phyloP scores from a whole-genome alignment of 108 stramenopile genomes.

The Fragilariopsis cylindrus region DNA sequence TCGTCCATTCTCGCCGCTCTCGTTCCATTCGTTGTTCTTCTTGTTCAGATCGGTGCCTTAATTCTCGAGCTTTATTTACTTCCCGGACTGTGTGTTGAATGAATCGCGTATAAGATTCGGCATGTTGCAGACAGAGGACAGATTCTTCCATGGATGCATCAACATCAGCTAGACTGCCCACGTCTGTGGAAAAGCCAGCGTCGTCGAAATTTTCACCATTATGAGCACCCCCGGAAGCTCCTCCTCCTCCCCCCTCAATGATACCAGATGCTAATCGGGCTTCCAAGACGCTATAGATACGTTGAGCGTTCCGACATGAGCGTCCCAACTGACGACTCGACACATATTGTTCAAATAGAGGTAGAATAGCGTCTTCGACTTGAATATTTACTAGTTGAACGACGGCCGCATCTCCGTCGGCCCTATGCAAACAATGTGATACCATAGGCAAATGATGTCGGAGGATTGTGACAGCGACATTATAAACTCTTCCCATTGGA shows the following conservation, averaged over 20 bases:
- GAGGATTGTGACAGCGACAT: conserved; percentile 71
- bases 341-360: conserved; percentile 58
- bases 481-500: conserved; percentile 77
- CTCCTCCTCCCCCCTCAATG: conserved; percentile 8
- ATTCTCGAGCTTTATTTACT: conserved; percentile 69
- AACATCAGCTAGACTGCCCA: conserved; percentile 81
- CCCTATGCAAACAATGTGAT: conserved; percentile 68
- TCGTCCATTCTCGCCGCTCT: conserved; percentile 46
- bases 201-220: conserved; percentile 36
- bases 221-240: conserved; percentile 6
- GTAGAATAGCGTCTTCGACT: conserved; percentile 65
- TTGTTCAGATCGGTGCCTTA: conserved; percentile 53
- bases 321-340: conserved; percentile 43
- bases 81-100: conserved; percentile 78
- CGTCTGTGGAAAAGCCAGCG: conserved; percentile 63
- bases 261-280: conserved; percentile 40
- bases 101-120: conserved; percentile 91
- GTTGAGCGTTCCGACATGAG: conserved; percentile 54
- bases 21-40: conserved; percentile 45
- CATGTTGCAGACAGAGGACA: conserved; percentile 87
- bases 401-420: conserved; percentile 83
- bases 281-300: conserved; percentile 59
- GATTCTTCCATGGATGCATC: conserved; percentile 90
- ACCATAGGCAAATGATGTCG: conserved; percentile 92
- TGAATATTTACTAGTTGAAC: conserved; percentile 78